Evolutionary conservation across 441 rosid species (phyloP), one percentile per base, ranked within the genome.

Genomic region (Flueggea neowawraea): DNA sequence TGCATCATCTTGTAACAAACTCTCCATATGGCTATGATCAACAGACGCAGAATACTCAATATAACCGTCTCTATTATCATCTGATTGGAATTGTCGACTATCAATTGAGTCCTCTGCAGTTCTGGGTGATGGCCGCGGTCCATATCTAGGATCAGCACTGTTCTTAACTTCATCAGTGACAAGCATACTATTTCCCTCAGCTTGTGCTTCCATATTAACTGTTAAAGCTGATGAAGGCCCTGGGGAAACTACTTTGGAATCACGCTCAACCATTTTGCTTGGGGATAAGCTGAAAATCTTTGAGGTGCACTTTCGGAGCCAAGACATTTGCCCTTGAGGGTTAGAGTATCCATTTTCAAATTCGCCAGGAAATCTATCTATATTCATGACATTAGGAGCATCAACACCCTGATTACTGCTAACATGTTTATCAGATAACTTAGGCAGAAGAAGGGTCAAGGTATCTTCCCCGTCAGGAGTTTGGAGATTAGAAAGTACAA

Each of bases 241-340:
- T 49, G 61, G 61, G 48, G 63, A 71, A 57, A 41, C 58, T 62
- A 80, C 73, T 77, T 54, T 54, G 31, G 63, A 59, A 54, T 66
- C 72, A 66, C 58, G 66, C 56, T 71, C 80, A 48, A 61, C 71
- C 75, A 54, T 82, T 84, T 75, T 78, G 28, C 60, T 72, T 0
- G 97, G 94, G 10, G 95, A 84, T 36, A 80, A 71, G 69, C 80
- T 78, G 71, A 90, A 81, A 67, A 88, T 69, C 68, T 80, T 85
- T 41, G 89, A 74, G 58, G 84, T 76, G 64, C 87, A 78, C 78
- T 70, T 90, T 17, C 75, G 88, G 33, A 87, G 71, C 82, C 85
- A 85, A 49, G 97, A 88, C 58, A 75, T 62, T 47, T 16, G 77
- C 59, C 87, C 77, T 58, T 68, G 75, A 72, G 86, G 78, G 52